These are phyloP conservation scores for Picea abies DNA, from an alignment of 83 land plant species.

Conservation along the genomic window DNA sequence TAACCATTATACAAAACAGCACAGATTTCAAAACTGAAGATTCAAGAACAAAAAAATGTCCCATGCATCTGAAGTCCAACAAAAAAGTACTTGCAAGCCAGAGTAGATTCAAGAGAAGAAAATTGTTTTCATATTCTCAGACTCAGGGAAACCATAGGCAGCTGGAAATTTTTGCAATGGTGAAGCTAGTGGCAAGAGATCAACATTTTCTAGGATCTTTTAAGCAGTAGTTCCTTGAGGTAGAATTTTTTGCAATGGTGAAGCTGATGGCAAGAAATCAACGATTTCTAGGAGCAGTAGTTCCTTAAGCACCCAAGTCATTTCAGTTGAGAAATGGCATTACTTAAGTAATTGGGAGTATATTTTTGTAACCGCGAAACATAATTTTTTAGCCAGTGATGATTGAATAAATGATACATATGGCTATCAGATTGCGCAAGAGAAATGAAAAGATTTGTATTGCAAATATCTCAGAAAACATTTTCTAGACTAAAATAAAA, in stretches of 20 bases:
- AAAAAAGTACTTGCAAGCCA: background rate
- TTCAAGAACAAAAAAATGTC: background rate
- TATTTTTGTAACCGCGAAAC: background rate
- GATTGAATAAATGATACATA: background rate
- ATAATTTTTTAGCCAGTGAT: background rate
- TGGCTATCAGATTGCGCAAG: background rate
- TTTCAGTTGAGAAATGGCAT: background rate
- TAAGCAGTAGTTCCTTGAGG: too few species aligned
- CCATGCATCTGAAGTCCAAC: background rate
- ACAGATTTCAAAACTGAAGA: background rate
- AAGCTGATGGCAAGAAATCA: background rate
- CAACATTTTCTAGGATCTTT: too few species aligned
- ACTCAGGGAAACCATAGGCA: background rate
- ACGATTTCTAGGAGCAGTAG: background rate
- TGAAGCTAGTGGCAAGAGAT: background rate
- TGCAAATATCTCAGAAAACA: too few species aligned
- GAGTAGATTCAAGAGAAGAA: background rate
- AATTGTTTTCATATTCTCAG: background rate
- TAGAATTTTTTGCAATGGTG: too few species aligned
- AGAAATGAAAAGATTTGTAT: background rate
- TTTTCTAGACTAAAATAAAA: background rate
- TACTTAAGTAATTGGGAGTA: background rate
- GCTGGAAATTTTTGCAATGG: background rate
- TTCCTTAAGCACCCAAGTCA: background rate
- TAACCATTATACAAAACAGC: background rate